Percentiles rank a stretch among this genome's conserved stretches.
phyloP scores from a whole-genome alignment of 2,329 filamentous ascomycete genomes.

The Podosphaera xanthii region DNA sequence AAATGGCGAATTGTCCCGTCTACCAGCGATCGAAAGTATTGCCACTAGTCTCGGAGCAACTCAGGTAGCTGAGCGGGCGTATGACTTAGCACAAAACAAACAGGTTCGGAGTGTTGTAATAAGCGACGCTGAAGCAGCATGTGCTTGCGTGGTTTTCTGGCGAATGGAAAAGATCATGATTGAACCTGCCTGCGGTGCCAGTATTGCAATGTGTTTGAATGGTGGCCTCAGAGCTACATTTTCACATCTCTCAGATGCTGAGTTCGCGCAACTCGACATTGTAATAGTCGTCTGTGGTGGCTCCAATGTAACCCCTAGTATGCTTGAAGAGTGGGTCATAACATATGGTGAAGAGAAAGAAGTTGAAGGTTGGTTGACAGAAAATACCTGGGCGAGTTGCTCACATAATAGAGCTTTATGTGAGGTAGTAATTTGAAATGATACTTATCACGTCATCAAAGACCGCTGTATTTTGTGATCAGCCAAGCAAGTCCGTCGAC shows the following conservation, averaged over 20 bases:
- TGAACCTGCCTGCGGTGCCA: constrained; percentile 68
- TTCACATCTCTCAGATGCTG: constrained; percentile 25
- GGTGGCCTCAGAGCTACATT: constrained; percentile 39
- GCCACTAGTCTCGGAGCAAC: constrained; percentile 55
- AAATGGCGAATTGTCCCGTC: constrained; percentile 32
- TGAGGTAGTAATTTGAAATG: too few relatives aligned
- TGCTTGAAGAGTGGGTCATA: constrained; percentile 34
- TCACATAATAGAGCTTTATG: too few relatives aligned
- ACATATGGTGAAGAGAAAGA: constrained; percentile 14
- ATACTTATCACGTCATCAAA: too few relatives aligned
- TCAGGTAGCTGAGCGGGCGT: constrained; percentile 43
- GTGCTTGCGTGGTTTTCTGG: constrained; percentile 52
- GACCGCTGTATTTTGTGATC: too few relatives aligned
- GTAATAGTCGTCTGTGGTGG: constrained; percentile 75
- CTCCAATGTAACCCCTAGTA: constrained; percentile 37
- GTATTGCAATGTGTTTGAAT: constrained; percentile 44
- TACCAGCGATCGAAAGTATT: constrained; percentile 50
- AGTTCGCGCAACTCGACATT: constrained; percentile 45
- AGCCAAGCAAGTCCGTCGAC: too few relatives aligned
- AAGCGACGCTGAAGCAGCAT: constrained; percentile 55
- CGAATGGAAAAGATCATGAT: constrained; percentile 67
- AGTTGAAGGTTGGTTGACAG: neutral
- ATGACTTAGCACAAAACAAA: constrained; percentile 33
- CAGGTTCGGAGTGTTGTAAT: constrained; percentile 39
- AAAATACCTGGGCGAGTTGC: neutral